Percentiles rank a stretch among this genome's conserved stretches.
phyloP scores from a whole-genome alignment of 139 green algal genomes.

The Chlamydomonas sphaeroides region DNA sequence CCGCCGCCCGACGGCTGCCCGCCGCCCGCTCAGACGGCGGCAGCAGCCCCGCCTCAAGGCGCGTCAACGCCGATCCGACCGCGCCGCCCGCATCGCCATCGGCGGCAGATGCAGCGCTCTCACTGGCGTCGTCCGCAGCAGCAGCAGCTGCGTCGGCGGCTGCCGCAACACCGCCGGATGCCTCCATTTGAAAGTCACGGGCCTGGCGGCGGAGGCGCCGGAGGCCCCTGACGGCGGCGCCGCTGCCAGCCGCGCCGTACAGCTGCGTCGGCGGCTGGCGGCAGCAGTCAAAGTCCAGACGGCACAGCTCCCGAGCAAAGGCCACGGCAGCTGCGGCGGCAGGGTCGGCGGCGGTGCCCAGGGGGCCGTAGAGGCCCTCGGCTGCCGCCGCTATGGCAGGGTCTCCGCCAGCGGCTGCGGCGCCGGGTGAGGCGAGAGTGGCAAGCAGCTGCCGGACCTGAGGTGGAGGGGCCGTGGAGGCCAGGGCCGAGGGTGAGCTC shows the following conservation, averaged over 20 bases:
- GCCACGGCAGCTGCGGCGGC: neutral
- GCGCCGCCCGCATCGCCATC: neutral
- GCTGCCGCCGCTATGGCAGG: neutral
- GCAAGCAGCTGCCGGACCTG: conserved; percentile 25
- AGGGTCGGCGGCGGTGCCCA: neutral
- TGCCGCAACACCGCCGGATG: neutral
- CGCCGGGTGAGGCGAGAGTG: neutral
- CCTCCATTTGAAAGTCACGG: conserved; percentile 6
- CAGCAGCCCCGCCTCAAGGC: conserved; percentile 19
- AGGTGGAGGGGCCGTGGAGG: too few species aligned
- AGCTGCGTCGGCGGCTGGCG: neutral
- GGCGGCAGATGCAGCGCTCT: neutral
- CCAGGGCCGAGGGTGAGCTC: neutral
- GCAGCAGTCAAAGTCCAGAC: conserved; percentile 28
- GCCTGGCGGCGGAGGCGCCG: conserved; percentile 17
- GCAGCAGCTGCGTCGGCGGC: neutral
- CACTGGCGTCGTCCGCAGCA: neutral
- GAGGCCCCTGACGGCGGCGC: neutral
- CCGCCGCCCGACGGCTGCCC: neutral
- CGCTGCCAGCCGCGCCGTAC: neutral
- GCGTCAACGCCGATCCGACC: conserved; percentile 8
- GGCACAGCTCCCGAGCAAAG: conserved; percentile 17
- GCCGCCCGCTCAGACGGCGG: conserved; percentile 9
- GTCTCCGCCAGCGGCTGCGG: neutral
- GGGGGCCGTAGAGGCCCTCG: neutral